Evolutionary conservation across 2,329 filamentous ascomycete genomes (phyloP), one percentile per base, ranked within the genome.

Genomic region (Penicillium sp.): DNA sequence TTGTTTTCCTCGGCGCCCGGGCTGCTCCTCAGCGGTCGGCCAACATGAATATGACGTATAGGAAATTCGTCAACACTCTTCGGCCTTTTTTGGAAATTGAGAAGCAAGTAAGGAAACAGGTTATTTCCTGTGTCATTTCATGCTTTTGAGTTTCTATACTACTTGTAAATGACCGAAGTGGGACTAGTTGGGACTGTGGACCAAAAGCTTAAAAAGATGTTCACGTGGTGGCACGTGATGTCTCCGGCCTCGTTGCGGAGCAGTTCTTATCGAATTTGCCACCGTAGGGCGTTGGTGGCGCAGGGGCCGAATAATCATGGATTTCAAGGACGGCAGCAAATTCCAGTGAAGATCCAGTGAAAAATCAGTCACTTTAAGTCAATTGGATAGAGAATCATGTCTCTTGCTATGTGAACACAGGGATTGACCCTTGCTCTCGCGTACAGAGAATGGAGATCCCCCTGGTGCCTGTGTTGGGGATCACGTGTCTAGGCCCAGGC

Each of bases 191-290:
- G 8, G 19, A 19, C 19, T 21, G 39, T 42, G 11, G 10, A 22
- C 19, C 39, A 22, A 42, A 42, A 42, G 19, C 39, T 42, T 42
- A 42, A 42, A 42, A 13, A 10, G 9, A 22, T 3, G 10, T 7
- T 22, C 39, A 42, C 19, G 19, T 42, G 39, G 1, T 8, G 5
- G 4, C 39, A 42, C 39, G 46, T 49, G 46, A 22, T 35, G 2
- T 3, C 13, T 7, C 4, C 14, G 29, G 11, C 26, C 24, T 47
- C 2, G 1, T 6, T 26, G 26, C 31, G 27, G 48, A 35, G 44
- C 19, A 10, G 33, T 37, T 49, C 33, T 56, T 44, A 49, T 49
- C 31, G 42, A 14, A 43, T 42, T 56, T 33, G 54, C 54, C 54
- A 56, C 54, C 43, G 7, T 42, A 48, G 13, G 22, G 44, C 52